These are phyloP conservation scores for Simplicillium sp. DNA, from an alignment of 2,329 filamentous ascomycete species.

Conservation along the genomic window DNA sequence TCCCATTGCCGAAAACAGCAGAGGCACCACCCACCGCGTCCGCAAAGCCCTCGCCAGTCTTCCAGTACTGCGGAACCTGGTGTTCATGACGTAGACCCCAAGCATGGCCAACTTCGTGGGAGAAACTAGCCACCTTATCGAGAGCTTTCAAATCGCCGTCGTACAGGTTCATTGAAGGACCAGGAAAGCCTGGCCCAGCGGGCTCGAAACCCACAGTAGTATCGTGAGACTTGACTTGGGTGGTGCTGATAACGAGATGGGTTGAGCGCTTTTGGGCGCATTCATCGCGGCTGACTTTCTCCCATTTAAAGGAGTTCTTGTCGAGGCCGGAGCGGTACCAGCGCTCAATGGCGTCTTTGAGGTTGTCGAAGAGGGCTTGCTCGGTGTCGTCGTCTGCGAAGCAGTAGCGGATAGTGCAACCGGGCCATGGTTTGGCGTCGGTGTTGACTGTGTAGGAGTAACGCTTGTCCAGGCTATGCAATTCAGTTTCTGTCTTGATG, in stretches of 20 bases:
- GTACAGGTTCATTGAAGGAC: too few species aligned
- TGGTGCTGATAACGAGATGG: neutral
- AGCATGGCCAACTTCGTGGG: slow-evolving; percentile 18
- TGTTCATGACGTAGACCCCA: slow-evolving; percentile 18
- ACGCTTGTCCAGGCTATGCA: slow-evolving; percentile 1
- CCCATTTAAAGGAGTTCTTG: neutral
- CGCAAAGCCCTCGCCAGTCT: neutral
- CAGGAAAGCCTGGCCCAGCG: too few species aligned
- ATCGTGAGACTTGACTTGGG: too few species aligned
- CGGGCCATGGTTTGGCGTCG: neutral
- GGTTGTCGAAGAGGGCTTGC: neutral
- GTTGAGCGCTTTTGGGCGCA: neutral
- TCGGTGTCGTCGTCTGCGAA: neutral
- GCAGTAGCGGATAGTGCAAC: neutral
- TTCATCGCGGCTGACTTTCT: neutral
- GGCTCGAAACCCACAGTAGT: too few species aligned
- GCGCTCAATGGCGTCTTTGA: neutral
- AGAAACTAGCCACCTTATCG: slow-evolving; percentile 11
- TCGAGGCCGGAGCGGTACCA: neutral
- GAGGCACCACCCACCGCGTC: slow-evolving; percentile 2
- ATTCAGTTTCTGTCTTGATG: too few species aligned
- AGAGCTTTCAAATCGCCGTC: slow-evolving; percentile 2
- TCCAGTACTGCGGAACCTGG: slow-evolving; percentile 16
- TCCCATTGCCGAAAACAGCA: neutral
- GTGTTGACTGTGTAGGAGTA: neutral